phyloP scores from a whole-genome alignment of 2,329 filamentous ascomycete species.

The Sordariomycetes sp. region DNA sequence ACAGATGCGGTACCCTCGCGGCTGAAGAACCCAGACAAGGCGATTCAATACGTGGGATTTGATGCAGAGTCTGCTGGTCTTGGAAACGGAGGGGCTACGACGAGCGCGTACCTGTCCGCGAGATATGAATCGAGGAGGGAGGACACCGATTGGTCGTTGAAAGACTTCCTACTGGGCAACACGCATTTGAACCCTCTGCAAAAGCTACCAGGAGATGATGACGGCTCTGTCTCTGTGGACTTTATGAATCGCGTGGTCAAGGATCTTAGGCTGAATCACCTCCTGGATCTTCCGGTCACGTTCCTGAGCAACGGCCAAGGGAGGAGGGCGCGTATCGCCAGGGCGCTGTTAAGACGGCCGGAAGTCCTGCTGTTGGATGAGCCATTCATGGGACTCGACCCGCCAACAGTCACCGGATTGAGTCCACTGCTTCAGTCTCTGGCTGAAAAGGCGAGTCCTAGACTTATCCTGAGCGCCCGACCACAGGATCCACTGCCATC shows the following conservation, averaged over 20 bases:
- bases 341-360: constrained; percentile 68
- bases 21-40: constrained; percentile 51
- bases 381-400: constrained; percentile 93
- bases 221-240: constrained; percentile 35
- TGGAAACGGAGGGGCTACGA: constrained; percentile 37
- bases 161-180: constrained; percentile 73
- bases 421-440: constrained; percentile 62
- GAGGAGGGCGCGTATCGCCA: constrained; percentile 76
- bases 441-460: constrained; percentile 56
- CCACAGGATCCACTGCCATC: constrained; percentile 81
- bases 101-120: constrained; percentile 78
- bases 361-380: constrained; percentile 83
- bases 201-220: constrained; percentile 27
- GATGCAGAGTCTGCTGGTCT: constrained; percentile 58
- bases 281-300: constrained; percentile 74
- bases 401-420: constrained; percentile 64
- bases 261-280: constrained; percentile 58
- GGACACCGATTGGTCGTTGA: constrained; percentile 76
- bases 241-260: constrained; percentile 54
- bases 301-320: constrained; percentile 94
- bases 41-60: constrained; percentile 87
- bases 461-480: constrained; percentile 67
- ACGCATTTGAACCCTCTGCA: constrained; percentile 69
- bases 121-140: constrained; percentile 85
- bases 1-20: constrained; percentile 46